Base-by-base conservation (phyloP, 805 yeast genomes). In the Metschnikowia matae region DNA sequence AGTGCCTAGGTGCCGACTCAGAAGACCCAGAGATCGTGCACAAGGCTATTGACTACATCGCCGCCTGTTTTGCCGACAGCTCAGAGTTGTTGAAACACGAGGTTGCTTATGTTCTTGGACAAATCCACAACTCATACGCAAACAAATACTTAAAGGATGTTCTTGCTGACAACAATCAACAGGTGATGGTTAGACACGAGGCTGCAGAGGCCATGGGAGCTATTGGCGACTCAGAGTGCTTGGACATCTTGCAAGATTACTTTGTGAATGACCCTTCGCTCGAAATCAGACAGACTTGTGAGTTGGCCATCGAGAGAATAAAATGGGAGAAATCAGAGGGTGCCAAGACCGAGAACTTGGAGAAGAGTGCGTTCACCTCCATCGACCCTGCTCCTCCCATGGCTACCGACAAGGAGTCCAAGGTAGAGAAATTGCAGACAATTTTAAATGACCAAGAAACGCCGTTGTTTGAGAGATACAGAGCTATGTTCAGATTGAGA, bases 171-270 rank as follows among this genome's bases (percentile, higher is more conserved):
- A 62, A 65, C 21, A 57, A 74, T 14, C 98, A 92, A 73, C 94
- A 87, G 65, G 77, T 87, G 53, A 94, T 94, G 98, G 99, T 94
- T 35, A 86, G 99, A 69, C 99, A 94, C 68, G 99, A 94, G 70
- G 99, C 99, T 15, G 99, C 99, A 6, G 99, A 94, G 71, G 99
- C 98, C 40, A 77, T 94, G 49, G 99, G 99, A 54, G 99, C 99
- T 40, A 75, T 94, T 47, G 96, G 96, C 44, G 96, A 90, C 67
- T 68, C 70, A 38, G 85, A 80, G 5, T 86, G 96, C 13, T 67
- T 94, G 49, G 80, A 74, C 1, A 65, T 90, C 44, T 79, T 94
- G 59, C 70, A 80, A 54, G 72, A 83, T 48, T 89, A 84, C 68
- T 76, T 70, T 59, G 68, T 73, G 54, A 79, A 84, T 46, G 98